A percentile compares a stretch with the other conserved stretches of the same genome.
Evolutionary conservation across 2,329 filamentous ascomycete genomes (phyloP).

Genomic region (Colletotrichum neosansevieriae): DNA sequence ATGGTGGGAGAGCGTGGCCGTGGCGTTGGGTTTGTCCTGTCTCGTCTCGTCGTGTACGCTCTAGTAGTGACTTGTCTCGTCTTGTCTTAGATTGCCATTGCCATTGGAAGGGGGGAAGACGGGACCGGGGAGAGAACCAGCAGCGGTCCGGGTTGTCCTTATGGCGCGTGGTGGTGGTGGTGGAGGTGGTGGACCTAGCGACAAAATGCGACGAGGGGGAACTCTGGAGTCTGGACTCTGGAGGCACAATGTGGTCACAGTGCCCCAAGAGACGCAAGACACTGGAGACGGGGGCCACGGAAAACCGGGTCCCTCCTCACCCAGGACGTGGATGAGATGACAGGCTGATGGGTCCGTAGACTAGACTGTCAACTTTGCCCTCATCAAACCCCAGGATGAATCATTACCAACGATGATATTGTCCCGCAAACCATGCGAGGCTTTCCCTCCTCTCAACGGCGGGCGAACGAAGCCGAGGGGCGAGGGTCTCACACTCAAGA

Average conservation of each 20-base stretch:
- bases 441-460: too few species aligned
- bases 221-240: too few species aligned
- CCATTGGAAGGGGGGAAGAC: neutral
- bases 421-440: too few species aligned
- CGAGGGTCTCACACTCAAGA: neutral
- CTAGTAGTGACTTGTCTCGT: slow-evolving; percentile 19
- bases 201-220: neutral
- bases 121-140: neutral
- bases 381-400: neutral
- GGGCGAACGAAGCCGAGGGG: too few species aligned
- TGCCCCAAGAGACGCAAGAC: too few species aligned
- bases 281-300: neutral
- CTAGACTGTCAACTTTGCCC: neutral
- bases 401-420: too few species aligned
- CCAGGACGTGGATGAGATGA: too few species aligned
- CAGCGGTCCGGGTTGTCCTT: slow-evolving; percentile 4
- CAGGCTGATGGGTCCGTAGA: too few species aligned
- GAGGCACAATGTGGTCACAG: neutral
- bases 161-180: neutral
- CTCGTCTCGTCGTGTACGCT: too few species aligned
- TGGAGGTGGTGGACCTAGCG: neutral
- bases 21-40: slow-evolving; percentile 5
- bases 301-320: slow-evolving; percentile 4
- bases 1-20: slow-evolving; percentile 1
- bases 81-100: slow-evolving; percentile 29